Evolutionary conservation across 1,284 basidiomycete species (phyloP).

Genomic region (Leucoagaricus sp.): DNA sequence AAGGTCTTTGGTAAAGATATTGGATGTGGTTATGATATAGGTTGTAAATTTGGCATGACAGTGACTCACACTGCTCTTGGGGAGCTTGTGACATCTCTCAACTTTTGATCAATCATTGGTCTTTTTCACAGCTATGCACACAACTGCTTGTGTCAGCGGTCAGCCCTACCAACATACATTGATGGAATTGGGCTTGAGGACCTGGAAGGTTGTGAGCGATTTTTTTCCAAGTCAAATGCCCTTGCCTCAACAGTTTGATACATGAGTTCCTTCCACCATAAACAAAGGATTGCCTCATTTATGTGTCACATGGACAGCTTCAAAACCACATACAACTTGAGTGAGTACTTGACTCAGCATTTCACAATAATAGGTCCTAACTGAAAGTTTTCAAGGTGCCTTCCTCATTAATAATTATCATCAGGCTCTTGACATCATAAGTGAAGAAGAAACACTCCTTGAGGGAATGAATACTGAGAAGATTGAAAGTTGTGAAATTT

Average conservation of each 20-base stretch:
- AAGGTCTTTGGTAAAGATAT: constrained; percentile 25
- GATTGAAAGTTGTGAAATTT: background rate
- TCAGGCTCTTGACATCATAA: background rate
- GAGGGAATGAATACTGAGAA: too few relatives aligned
- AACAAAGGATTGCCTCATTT: constrained; percentile 24
- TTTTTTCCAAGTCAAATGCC: constrained; percentile 33
- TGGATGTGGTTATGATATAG: too few relatives aligned
- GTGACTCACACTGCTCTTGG: constrained; percentile 19
- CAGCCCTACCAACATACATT: constrained; percentile 25
- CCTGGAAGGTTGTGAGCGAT: constrained; percentile 30
- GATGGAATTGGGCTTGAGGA: constrained; percentile 31
- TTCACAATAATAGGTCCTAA: background rate
- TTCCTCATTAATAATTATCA: background rate
- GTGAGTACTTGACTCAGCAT: constrained; percentile 15
- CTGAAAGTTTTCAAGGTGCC: background rate
- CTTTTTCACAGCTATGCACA: constrained; percentile 35
- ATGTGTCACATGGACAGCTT: constrained; percentile 21
- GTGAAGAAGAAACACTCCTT: too few relatives aligned
- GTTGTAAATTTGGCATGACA: constrained; percentile 23
- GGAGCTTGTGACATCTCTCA: background rate
- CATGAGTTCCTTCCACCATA: constrained; percentile 25
- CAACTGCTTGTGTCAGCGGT: constrained; percentile 29
- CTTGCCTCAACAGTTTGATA: constrained; percentile 24
- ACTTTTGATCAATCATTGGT: constrained; percentile 23
- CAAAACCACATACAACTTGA: constrained; percentile 23